Evolutionary conservation across 768 basidiomycete species (phyloP).

Genomic region (Psilocybe tampanensis): DNA sequence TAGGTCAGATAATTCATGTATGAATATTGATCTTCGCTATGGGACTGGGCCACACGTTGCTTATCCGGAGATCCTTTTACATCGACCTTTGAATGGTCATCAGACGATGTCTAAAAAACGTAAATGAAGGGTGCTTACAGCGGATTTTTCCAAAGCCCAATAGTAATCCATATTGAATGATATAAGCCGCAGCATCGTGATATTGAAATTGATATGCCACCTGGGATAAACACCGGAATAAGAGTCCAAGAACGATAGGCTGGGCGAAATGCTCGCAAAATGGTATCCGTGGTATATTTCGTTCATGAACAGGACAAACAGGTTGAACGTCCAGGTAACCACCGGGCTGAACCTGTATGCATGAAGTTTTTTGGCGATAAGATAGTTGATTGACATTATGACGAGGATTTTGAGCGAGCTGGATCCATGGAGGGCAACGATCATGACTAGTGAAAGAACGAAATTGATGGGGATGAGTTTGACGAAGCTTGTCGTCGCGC

Average conservation of each 20-base stretch:
- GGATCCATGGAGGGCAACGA: conserved; percentile 79
- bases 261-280: conserved; percentile 57
- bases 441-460: conserved; percentile 61
- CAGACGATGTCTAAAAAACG: background rate
- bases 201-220: conserved; percentile 95
- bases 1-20: conserved; percentile 81
- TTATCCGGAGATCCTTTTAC: conserved; percentile 48
- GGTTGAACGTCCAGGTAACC: conserved; percentile 81
- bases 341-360: conserved; percentile 49
- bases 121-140: conserved; percentile 21
- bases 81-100: conserved; percentile 11
- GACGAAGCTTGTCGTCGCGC: conserved; percentile 17
- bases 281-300: conserved; percentile 75
- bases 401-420: conserved; percentile 75
- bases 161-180: conserved; percentile 94
- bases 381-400: conserved; percentile 74
- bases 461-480: conserved; percentile 59
- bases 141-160: conserved; percentile 63
- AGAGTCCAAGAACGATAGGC: conserved; percentile 58
- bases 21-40: conserved; percentile 61
- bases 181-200: conserved; percentile 91
- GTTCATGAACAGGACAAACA: conserved; percentile 71
- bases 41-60: conserved; percentile 57
- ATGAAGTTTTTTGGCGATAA: conserved; percentile 49
- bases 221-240: conserved; percentile 81